Base-by-base conservation (phyloP, 768 basidiomycete genomes). In the Lenzites betulinus region DNA sequence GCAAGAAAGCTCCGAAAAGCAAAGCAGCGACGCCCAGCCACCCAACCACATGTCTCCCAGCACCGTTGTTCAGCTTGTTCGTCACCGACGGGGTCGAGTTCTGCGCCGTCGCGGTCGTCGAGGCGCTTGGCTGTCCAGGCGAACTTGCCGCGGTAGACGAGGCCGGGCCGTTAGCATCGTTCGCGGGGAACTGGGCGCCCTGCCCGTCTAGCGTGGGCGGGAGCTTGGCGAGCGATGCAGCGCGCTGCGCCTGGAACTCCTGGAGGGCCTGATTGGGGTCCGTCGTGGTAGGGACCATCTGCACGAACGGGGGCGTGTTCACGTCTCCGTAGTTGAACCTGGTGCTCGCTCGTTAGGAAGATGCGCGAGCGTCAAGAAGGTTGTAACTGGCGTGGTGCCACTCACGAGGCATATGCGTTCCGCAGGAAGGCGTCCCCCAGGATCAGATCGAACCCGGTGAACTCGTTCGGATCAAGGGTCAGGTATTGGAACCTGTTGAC, bases 341-440 rank as follows among this genome's bases (percentile, higher is more conserved):
- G 47, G n/a, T n/a, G n/a, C n/a, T n/a, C n/a, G n/a, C n/a, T n/a
- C n/a, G n/a, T n/a, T n/a, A n/a, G n/a, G n/a, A n/a, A n/a, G n/a
- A n/a, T n/a, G n/a, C n/a, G n/a, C n/a, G n/a, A n/a, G n/a, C n/a
- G n/a, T n/a, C n/a, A n/a, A n/a, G n/a, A n/a, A n/a, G n/a, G n/a
- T n/a, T n/a, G n/a, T n/a, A n/a, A n/a, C n/a, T n/a, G n/a, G n/a
- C n/a, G n/a, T n/a, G n/a, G n/a, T n/a, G n/a, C n/a, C n/a, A 25
- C 70, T 59, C 60, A 76, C 68, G 73, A 60, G 2, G 66, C 65
- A 56, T 76, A 76, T 49, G 71, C 70, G 51, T 72, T 75, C 46
- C 74, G 71, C 36, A 76, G 65, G 68, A 76, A 72, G 23, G 70
- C 65, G 59, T 73, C 73, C 15, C 75, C 75, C 39, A 75, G 64